Evolutionary conservation across 345 rosid species (phyloP).

Genomic region (Litchi chinensis): DNA sequence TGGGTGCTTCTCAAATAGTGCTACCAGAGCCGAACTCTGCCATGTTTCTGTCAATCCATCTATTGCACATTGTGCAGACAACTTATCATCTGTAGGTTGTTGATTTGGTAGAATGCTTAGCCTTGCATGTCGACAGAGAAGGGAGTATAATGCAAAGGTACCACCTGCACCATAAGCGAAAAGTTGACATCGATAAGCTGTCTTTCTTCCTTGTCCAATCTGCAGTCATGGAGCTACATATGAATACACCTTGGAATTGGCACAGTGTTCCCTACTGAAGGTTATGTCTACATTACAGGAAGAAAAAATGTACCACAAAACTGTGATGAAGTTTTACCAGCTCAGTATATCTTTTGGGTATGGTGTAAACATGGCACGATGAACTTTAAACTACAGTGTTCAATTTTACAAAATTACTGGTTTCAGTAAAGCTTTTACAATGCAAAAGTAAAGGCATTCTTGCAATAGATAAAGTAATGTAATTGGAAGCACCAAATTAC

Average conservation of each 20-base stretch:
- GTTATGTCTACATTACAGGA: neutral
- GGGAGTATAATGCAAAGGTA: conserved; percentile 85
- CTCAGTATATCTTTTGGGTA: neutral
- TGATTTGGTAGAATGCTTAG: conserved; percentile 79
- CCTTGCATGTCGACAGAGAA: conserved; percentile 78
- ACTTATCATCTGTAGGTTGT: conserved; percentile 75
- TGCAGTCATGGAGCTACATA: conserved; percentile 19
- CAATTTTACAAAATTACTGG: neutral
- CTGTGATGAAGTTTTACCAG: neutral
- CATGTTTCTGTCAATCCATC: conserved; percentile 50
- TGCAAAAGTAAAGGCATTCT: neutral
- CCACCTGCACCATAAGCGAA: conserved; percentile 61
- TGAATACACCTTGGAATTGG: conserved; percentile 6
- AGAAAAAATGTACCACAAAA: neutral
- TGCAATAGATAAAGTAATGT: neutral
- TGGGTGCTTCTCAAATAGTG: conserved; percentile 62
- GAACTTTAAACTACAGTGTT: neutral
- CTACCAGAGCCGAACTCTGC: conserved; percentile 53
- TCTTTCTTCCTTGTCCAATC: conserved; percentile 27
- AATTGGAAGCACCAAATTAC: neutral
- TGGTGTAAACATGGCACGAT: neutral
- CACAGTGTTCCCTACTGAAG: neutral
- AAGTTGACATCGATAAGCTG: conserved; percentile 31
- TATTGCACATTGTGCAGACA: conserved; percentile 51
- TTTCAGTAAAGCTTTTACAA: neutral